Percentiles rank a stretch among this genome's conserved stretches.
Evolutionary conservation across 768 basidiomycete species (phyloP).

Genomic region (Leucogyrophana mollusca): DNA sequence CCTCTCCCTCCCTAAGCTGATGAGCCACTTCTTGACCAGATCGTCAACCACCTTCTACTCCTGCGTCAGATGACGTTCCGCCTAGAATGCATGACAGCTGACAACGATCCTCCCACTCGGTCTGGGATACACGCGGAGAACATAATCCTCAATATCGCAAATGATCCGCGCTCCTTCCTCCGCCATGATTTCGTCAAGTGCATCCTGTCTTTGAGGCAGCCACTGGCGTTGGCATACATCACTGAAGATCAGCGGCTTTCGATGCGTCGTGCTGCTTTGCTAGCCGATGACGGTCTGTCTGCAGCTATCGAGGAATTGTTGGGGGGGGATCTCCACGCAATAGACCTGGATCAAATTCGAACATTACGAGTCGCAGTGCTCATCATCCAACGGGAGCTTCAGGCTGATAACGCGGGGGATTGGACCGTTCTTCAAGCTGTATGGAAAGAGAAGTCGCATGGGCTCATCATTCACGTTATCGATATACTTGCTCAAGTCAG

Average conservation of each 20-base stretch:
- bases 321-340: conserved; percentile 35
- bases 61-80: conserved; percentile 72
- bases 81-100: conserved; percentile 69
- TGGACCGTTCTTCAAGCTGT: conserved; percentile 53
- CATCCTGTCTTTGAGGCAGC: conserved; percentile 55
- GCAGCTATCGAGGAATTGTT: conserved; percentile 62
- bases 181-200: conserved; percentile 57
- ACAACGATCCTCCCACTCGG: conserved; percentile 58
- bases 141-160: conserved; percentile 58
- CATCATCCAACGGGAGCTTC: conserved; percentile 52
- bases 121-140: conserved; percentile 70
- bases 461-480: conserved; percentile 55
- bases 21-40: conserved; percentile 36
- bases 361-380: conserved; percentile 64
- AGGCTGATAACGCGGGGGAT: conserved; percentile 50
- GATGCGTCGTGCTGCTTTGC: conserved; percentile 58
- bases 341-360: conserved; percentile 51
- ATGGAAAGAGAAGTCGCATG: conserved; percentile 61
- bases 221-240: conserved; percentile 61
- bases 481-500: conserved; percentile 48
- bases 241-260: conserved; percentile 56
- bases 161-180: conserved; percentile 60
- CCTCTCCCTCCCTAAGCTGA: background rate
- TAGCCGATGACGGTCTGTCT: conserved; percentile 66
- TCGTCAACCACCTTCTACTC: conserved; percentile 71